Conservation (phyloP, 1,139 yeast genomes). For the Hyphopichia fennica region DNA sequence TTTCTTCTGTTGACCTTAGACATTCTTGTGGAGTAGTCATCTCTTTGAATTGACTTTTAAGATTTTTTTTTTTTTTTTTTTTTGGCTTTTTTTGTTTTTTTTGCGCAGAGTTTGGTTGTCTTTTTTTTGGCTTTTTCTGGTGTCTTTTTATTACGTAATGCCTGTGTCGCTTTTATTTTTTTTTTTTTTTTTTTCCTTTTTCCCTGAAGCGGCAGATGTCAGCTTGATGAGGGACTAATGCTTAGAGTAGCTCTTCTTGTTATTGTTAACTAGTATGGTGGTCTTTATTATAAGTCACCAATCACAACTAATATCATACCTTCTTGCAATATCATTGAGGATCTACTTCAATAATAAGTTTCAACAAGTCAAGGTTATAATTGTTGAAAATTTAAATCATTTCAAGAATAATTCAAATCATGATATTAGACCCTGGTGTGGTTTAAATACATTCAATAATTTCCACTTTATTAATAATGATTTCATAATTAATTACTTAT, state of each 20-base stretch:
- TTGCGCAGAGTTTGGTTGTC: too few species aligned
- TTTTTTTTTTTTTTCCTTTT: too few species aligned
- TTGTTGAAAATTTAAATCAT: conserved; percentile 5
- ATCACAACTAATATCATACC: conserved; percentile 14
- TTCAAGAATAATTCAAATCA: conserved; percentile 3
- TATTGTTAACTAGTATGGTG: not conserved
- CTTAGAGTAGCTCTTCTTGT: not conserved
- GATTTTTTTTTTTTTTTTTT: too few species aligned
- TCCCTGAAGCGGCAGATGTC: too few species aligned
- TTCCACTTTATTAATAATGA: conserved; percentile 8
- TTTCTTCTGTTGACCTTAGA: conserved; percentile 23
- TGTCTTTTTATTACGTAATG: too few species aligned
- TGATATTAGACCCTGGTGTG: conserved; percentile 25
- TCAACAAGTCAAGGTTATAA: conserved; percentile 10
- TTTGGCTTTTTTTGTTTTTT: too few species aligned
- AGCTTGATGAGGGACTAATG: too few species aligned
- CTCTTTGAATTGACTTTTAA: too few species aligned
- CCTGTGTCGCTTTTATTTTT: too few species aligned
- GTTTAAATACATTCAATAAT: conserved; percentile 17
- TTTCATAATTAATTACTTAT: conserved; percentile 6
- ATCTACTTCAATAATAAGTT: conserved; percentile 8
- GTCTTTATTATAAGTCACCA: conserved; percentile 11
- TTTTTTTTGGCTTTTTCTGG: too few species aligned
- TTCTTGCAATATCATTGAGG: conserved; percentile 15
- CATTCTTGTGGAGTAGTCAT: too few species aligned